Percentiles rank a stretch among this genome's conserved stretches.
Evolutionary conservation across 2,329 filamentous ascomycete genomes (phyloP).

Genomic region (Thielaviopsis populi): DNA sequence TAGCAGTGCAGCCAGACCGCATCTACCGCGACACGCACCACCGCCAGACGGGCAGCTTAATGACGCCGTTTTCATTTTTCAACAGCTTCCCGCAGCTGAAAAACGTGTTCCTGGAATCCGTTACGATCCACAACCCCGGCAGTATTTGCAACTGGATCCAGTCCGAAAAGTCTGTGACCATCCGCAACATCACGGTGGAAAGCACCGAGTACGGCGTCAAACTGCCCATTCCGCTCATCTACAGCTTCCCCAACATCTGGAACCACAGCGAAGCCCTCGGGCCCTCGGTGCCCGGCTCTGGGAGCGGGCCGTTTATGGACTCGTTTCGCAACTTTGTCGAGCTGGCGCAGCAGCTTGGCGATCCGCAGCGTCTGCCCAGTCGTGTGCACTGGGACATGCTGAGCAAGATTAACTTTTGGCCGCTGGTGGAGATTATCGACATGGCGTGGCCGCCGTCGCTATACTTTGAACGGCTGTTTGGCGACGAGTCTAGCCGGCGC

Average conservation of each 20-base stretch:
- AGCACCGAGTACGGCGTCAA: not conserved
- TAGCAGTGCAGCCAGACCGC: not conserved
- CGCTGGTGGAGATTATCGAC: conserved; percentile 1
- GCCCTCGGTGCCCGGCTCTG: not conserved
- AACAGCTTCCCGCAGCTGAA: conserved; percentile 8
- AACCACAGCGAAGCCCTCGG: not conserved
- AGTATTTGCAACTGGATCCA: conserved; percentile 9
- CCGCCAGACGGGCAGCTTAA: not conserved
- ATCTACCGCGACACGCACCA: not conserved
- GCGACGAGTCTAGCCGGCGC: not conserved
- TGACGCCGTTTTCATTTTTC: conserved; percentile 1
- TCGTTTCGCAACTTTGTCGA: not conserved
- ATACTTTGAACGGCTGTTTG: conserved; percentile 3
- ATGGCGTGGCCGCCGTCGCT: conserved; percentile 3
- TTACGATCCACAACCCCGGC: not conserved
- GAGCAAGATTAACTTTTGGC: conserved; percentile 6
- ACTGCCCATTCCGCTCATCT: not conserved
- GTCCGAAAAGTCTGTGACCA: conserved; percentile 4
- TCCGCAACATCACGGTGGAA: conserved; percentile 9
- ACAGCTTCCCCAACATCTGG: conserved; percentile 7
- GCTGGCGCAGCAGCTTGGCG: not conserved
- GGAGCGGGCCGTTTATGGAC: not conserved
- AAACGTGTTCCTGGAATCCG: conserved; percentile 10
- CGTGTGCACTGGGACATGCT: not conserved
- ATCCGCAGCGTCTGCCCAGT: not conserved